phyloP scores from a whole-genome alignment of 495 filamentous ascomycete species.

The Xylaria telfairii region DNA sequence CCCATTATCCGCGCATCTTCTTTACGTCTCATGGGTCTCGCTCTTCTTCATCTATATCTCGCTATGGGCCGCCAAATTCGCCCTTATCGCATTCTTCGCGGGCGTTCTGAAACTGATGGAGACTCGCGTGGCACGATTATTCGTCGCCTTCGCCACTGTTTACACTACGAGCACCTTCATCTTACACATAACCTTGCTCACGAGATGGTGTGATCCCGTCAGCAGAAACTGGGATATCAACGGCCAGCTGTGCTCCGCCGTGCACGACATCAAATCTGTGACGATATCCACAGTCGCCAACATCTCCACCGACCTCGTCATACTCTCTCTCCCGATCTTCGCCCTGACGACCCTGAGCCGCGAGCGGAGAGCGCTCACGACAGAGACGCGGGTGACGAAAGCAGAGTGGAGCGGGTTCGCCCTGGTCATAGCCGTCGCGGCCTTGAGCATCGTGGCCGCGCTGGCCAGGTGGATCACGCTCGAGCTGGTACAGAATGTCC shows the following conservation, averaged over 20 bases:
- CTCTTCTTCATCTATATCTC: slow-evolving; percentile 47
- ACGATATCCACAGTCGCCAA: slow-evolving; percentile 34
- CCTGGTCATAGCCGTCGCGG: slow-evolving; percentile 44
- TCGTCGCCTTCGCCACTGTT: slow-evolving; percentile 31
- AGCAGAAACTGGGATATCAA: slow-evolving; percentile 40
- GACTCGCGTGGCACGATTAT: slow-evolving; percentile 24
- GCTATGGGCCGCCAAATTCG: slow-evolving; percentile 43
- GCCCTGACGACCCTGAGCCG: slow-evolving; percentile 20
- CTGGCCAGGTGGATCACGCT: slow-evolving; percentile 40
- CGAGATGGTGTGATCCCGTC: slow-evolving; percentile 42
- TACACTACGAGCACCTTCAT: slow-evolving; percentile 41
- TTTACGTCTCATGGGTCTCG: slow-evolving; percentile 45
- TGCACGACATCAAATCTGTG: slow-evolving; percentile 40
- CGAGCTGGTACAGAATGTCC: slow-evolving; percentile 34
- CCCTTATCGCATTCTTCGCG: slow-evolving; percentile 44
- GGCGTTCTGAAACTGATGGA: slow-evolving; percentile 36
- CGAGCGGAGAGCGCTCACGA: slow-evolving; percentile 23
- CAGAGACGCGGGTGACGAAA: slow-evolving; percentile 29
- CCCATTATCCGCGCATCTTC: slow-evolving; percentile 24
- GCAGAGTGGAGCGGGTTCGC: slow-evolving; percentile 37
- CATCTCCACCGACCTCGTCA: slow-evolving; percentile 28
- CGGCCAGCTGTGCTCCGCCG: slow-evolving; percentile 42
- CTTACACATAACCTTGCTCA: slow-evolving; percentile 41
- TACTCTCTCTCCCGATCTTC: slow-evolving; percentile 26
- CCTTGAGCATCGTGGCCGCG: slow-evolving; percentile 43